These are phyloP conservation scores for Talaromyces sp. DNA, from an alignment of 2,329 filamentous ascomycete species.

Conservation along the genomic window DNA sequence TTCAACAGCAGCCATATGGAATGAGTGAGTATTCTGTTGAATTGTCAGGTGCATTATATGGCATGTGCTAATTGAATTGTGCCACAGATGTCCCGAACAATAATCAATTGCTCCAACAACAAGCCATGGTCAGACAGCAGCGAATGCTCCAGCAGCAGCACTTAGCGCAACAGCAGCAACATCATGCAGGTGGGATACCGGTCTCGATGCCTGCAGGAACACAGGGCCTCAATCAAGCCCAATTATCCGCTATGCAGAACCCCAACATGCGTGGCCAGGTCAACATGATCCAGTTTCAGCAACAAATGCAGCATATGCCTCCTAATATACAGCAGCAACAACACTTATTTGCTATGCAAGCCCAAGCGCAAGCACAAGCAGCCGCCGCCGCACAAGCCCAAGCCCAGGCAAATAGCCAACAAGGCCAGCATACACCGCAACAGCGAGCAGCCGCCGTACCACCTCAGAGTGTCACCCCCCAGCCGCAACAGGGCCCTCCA, in stretches of 20 bases:
- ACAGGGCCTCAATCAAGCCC: conserved; percentile 39
- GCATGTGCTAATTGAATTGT: not conserved
- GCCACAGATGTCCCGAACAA: conserved; percentile 37
- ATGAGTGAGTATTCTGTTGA: conserved; percentile 35
- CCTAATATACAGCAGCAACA: conserved; percentile 43
- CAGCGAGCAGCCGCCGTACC: conserved; percentile 40
- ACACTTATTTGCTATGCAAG: conserved; percentile 36
- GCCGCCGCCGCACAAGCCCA: conserved; percentile 10
- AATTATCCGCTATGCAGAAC: conserved; percentile 44
- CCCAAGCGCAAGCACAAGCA: conserved; percentile 22
- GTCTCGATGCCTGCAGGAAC: conserved; percentile 42
- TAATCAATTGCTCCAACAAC: conserved; percentile 47
- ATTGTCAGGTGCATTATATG: not conserved
- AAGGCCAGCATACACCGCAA: conserved; percentile 39
- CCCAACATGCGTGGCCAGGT: conserved; percentile 37
- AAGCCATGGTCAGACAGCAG: conserved; percentile 27
- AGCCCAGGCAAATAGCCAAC: conserved; percentile 34
- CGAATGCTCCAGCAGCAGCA: conserved; percentile 33
- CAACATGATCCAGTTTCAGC: conserved; percentile 40
- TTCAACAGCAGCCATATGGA: conserved; percentile 46
- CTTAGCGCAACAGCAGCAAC: conserved; percentile 22
- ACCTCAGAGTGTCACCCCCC: conserved; percentile 41
- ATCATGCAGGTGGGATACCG: conserved; percentile 30
- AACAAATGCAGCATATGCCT: conserved; percentile 40
- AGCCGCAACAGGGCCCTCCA: conserved; percentile 42